Conservation (phyloP, 129 eudicot species). For the Glebionis coronaria region DNA sequence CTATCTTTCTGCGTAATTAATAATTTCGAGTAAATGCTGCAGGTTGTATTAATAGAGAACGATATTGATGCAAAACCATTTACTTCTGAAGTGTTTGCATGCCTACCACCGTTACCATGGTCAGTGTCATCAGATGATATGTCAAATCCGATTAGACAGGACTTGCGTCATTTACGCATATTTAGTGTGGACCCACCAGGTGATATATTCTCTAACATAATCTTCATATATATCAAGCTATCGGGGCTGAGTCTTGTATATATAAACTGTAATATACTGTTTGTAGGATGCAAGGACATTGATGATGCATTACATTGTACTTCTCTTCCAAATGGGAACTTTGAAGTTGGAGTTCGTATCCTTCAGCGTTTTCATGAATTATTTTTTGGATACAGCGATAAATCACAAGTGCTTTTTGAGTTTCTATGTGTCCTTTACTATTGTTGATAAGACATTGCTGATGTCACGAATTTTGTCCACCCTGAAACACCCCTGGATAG, state of each 20-base stretch:
- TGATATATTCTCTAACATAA: constrained; percentile 1
- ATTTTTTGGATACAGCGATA: constrained; percentile 18
- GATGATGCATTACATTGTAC: constrained; percentile 97
- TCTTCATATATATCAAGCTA: background rate
- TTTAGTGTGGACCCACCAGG: constrained; percentile 99
- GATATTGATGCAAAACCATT: constrained; percentile 92
- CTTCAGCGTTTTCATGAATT: constrained; percentile 25
- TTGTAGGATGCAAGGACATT: constrained; percentile 95
- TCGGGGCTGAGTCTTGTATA: background rate
- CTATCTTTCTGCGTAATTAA: constrained; percentile 1
- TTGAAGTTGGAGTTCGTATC: constrained; percentile 99
- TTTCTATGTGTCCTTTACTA: constrained; percentile 43
- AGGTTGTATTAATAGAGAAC: constrained; percentile 96
- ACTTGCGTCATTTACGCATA: constrained; percentile 76
- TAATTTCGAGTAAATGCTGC: constrained; percentile 23
- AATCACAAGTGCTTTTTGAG: constrained; percentile 1
- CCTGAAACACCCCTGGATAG: constrained; percentile 88
- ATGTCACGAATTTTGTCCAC: constrained; percentile 95
- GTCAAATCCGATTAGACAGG: constrained; percentile 86
- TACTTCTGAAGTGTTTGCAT: constrained; percentile 84
- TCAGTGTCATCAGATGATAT: constrained; percentile 76
- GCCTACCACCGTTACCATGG: constrained; percentile 98
- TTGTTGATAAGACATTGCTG: constrained; percentile 76
- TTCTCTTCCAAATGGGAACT: constrained; percentile 84
- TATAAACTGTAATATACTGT: constrained; percentile 13